Percentiles rank a stretch among this genome's conserved stretches.
Evolutionary conservation across 306 rosid species (phyloP).

Genomic region (Sindora glabra): DNA sequence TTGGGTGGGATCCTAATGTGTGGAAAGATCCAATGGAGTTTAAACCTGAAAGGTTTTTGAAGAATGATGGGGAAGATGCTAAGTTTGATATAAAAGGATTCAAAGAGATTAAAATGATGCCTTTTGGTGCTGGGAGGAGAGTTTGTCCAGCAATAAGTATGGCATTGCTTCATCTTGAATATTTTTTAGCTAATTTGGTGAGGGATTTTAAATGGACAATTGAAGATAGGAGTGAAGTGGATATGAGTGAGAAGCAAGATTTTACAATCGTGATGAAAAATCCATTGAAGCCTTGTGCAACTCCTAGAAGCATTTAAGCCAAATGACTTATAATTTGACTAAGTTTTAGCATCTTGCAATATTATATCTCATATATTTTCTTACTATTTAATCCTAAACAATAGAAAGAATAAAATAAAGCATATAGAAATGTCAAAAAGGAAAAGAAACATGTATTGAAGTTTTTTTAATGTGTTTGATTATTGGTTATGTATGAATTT

Average conservation of each 20-base stretch:
- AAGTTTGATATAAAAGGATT: conserved; percentile 41
- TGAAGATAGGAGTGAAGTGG: conserved; percentile 39
- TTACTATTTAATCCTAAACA: too few relatives aligned
- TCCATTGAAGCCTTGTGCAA: conserved; percentile 29
- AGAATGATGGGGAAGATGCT: background rate
- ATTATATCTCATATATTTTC: too few relatives aligned
- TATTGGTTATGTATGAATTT: too few relatives aligned
- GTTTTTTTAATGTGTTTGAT: too few relatives aligned
- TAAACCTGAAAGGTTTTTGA: conserved; percentile 47
- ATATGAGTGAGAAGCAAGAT: conserved; percentile 34
- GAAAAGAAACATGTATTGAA: too few relatives aligned
- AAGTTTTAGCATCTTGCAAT: background rate
- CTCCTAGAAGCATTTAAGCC: conserved; percentile 18
- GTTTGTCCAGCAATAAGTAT: conserved; percentile 40
- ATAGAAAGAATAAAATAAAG: too few relatives aligned
- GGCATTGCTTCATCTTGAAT: conserved; percentile 41
- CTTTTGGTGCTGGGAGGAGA: conserved; percentile 58
- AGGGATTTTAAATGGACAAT: conserved; percentile 36
- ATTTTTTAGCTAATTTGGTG: conserved; percentile 42
- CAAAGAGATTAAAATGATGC: conserved; percentile 51
- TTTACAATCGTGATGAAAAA: conserved; percentile 50
- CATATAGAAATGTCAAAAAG: too few relatives aligned
- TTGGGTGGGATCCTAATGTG: conserved; percentile 46
- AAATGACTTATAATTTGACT: background rate
- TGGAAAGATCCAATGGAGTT: conserved; percentile 64